Percentiles rank a stretch among this genome's conserved stretches.
phyloP scores from a whole-genome alignment of 345 rosid species.

The Brassica juncea region DNA sequence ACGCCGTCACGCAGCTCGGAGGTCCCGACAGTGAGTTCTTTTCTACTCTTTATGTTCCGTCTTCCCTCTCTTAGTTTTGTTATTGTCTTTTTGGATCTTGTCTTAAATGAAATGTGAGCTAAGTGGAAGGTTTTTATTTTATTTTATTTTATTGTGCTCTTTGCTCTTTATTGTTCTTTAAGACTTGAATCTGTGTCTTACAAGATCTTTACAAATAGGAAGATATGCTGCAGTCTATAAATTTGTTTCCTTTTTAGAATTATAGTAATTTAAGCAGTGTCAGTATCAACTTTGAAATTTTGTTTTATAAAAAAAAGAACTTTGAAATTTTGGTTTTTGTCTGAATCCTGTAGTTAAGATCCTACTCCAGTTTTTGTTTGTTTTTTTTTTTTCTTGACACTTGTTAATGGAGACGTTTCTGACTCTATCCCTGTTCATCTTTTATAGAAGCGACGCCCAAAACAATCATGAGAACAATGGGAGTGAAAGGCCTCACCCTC shows the following conservation, averaged over 20 bases:
- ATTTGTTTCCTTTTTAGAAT: slow-evolving; percentile 11
- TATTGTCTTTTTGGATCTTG: slow-evolving; percentile 19
- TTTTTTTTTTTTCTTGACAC: neutral
- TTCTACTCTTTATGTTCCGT: neutral
- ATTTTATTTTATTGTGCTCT: neutral
- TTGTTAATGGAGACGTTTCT: slow-evolving; percentile 1
- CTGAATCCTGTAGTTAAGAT: slow-evolving; percentile 6
- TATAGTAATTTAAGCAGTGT: neutral
- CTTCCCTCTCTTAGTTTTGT: slow-evolving; percentile 1
- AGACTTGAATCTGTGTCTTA: neutral
- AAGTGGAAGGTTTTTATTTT: neutral
- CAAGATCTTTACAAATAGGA: neutral
- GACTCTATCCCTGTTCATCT: neutral
- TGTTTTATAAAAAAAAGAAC: too few relatives aligned
- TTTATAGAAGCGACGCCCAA: slow-evolving; percentile 89
- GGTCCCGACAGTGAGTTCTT: slow-evolving; percentile 82
- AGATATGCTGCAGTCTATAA: neutral
- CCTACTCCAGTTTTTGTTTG: neutral
- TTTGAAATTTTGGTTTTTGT: neutral
- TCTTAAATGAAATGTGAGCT: slow-evolving; percentile 24
- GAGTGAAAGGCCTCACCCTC: slow-evolving; percentile 91
- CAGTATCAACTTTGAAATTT: slow-evolving; percentile 8
- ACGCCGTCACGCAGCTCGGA: slow-evolving; percentile 90
- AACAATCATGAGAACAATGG: slow-evolving; percentile 91
- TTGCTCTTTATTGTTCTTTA: neutral